Evolutionary conservation across 1,139 yeast genomes (phyloP), one percentile per base, ranked within the genome.

Genomic region (Meyerozyma carpophila): DNA sequence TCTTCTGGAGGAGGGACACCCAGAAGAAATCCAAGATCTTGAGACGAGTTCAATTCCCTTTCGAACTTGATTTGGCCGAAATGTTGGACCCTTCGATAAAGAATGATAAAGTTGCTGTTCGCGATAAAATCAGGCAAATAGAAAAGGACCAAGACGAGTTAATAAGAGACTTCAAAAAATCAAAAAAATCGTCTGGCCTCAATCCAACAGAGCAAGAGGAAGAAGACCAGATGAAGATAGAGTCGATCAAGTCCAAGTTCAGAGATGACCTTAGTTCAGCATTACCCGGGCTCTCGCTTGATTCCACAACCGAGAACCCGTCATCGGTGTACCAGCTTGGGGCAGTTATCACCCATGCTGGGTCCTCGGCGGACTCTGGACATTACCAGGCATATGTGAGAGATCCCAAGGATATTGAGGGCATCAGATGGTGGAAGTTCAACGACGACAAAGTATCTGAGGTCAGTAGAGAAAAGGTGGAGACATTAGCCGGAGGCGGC

Each of bases 331-430:
- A 93, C 60, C 90, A 89, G 53, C 77, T 94, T 51, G 72, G 73
- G 42, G 93, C 96, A 1, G 80, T 93, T 25, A 81, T 93, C 47
- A 90, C 98, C 2, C 99, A 93, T 66, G 86, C 84, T 56, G 99
- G 99, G 40, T 84, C 96, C 5, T 82, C 91, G 41, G 97, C 98
- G 0, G 98, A 94, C 62, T 85, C 96, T 34, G 99, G 99, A 5
- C 99, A 93, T 63, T 93, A 94, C 62, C 97, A 90, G 65, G 82
- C 95, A 21, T 93, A 87, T 67, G 84, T 86, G 26, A 81, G 79
- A 55, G 91, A 88, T 61, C 79, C 77, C 43, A 67, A 68, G 40
- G 94, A 84, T 58, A 56, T 73, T 41, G 76, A 70, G 28, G 89
- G 86, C 36, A 80, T 83, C 38, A 76, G 74, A 53, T 93, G 99